Percentiles rank a stretch among this genome's conserved stretches.
These are phyloP conservation scores for Thalia dealbata DNA, from an alignment of 176 grass and related monocot species.

Conservation along the genomic window DNA sequence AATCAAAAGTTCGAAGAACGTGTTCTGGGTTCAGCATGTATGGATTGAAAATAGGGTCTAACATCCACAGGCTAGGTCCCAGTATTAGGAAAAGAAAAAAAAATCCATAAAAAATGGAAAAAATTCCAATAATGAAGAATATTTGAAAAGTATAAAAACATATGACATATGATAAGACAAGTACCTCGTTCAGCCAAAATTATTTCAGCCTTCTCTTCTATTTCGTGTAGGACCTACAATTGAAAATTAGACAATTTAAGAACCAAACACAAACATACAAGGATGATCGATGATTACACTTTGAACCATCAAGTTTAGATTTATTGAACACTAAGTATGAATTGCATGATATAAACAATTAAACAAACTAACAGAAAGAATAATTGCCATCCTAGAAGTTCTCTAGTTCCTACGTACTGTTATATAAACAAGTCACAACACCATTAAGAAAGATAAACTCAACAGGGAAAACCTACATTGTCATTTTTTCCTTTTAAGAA, in stretches of 20 bases:
- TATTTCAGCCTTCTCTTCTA: constrained; percentile 90
- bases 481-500: too few species aligned
- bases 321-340: background rate
- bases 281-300: background rate
- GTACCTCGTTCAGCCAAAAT: constrained; percentile 93
- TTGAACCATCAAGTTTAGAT: background rate
- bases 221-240: constrained; percentile 81
- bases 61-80: background rate
- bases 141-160: background rate
- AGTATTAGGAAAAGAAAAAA: background rate
- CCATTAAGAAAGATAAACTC: too few species aligned
- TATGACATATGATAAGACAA: constrained; percentile 1
- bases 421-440: too few species aligned
- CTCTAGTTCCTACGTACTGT: too few species aligned
- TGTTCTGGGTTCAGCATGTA: too few species aligned
- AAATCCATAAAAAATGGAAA: background rate
- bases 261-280: background rate
- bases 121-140: background rate
- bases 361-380: background rate
- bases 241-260: background rate
- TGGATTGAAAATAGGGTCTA: too few species aligned
- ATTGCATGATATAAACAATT: background rate
- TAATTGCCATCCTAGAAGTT: too few species aligned
- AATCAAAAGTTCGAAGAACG: background rate
- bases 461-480: too few species aligned